phyloP scores from a whole-genome alignment of 148 eudicot genomes.

The Rhododendron kiyosumense region DNA sequence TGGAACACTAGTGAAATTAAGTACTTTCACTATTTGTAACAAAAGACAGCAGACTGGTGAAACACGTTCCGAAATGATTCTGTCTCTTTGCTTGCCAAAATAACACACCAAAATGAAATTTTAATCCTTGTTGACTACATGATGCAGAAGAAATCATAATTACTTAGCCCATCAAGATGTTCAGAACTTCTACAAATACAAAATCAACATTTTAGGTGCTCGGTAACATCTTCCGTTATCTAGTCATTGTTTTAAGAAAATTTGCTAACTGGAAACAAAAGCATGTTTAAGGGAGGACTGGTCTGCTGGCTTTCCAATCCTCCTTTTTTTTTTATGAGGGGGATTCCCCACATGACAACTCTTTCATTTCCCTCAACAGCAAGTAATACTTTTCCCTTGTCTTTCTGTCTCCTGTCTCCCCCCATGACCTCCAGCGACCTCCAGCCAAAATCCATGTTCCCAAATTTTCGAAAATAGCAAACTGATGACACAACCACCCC shows the following conservation, averaged over 20 bases:
- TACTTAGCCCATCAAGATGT: neutral
- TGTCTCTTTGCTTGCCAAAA: neutral
- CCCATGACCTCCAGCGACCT: neutral
- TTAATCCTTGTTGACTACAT: neutral
- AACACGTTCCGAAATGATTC: neutral
- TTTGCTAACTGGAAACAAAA: neutral
- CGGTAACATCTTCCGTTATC: neutral
- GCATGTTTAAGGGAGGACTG: neutral
- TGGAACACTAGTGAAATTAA: neutral
- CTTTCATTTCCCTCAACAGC: neutral
- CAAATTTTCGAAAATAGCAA: neutral
- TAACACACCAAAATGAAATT: neutral
- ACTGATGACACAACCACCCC: neutral
- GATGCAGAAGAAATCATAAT: neutral
- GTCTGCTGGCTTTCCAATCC: neutral
- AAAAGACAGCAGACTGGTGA: neutral
- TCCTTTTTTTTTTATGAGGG: neutral
- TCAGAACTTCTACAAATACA: neutral
- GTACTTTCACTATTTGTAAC: neutral
- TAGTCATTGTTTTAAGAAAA: neutral
- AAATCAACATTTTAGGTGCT: neutral
- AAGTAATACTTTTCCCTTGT: neutral
- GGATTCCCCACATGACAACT: neutral
- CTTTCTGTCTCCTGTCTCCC: neutral
- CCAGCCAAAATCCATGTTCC: neutral